These are phyloP conservation scores for Novymonas esmeraldas DNA, from an alignment of 208 protist genomes.

Conservation along the genomic window DNA sequence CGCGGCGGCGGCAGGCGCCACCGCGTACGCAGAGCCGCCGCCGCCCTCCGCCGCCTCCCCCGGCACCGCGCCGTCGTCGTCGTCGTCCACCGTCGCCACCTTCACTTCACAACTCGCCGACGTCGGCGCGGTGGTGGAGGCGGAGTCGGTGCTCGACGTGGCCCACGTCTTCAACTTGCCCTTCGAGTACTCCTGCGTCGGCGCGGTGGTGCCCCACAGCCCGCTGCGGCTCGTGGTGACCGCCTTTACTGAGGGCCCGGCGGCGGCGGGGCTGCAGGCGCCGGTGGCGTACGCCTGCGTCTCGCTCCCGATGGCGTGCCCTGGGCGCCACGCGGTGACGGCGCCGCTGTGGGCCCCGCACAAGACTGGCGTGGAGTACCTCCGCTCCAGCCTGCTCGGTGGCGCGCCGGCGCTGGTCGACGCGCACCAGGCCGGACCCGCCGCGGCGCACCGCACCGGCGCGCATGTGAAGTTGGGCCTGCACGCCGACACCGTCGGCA, in stretches of 20 bases:
- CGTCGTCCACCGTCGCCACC: constrained; percentile 5
- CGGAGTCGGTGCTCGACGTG: constrained; percentile 46
- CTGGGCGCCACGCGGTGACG: constrained; percentile 44
- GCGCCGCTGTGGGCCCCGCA: constrained; percentile 63
- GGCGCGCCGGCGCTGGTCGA: constrained; percentile 68
- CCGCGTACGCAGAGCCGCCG: too few relatives aligned
- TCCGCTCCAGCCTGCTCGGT: constrained; percentile 55
- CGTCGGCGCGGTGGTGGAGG: constrained; percentile 38
- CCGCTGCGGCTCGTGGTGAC: constrained; percentile 63
- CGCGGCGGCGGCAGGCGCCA: too few relatives aligned
- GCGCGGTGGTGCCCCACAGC: constrained; percentile 17
- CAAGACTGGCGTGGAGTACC: constrained; percentile 63
- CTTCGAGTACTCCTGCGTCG: constrained; percentile 57
- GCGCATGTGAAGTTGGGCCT: constrained; percentile 50
- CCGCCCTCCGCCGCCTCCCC: constrained; percentile 5
- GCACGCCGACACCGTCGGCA: constrained; percentile 46
- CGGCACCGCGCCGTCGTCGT: constrained; percentile 10
- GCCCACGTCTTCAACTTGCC: constrained; percentile 77
- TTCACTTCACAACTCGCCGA: constrained; percentile 73
- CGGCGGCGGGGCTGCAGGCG: constrained; percentile 47
- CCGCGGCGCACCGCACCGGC: constrained; percentile 30
- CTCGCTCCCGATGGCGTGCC: constrained; percentile 44
- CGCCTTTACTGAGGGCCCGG: constrained; percentile 55
- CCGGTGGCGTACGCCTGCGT: constrained; percentile 67
- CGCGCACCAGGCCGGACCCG: constrained; percentile 35